A percentile compares a stretch with the other conserved stretches of the same genome.
Conservation (phyloP, 1,139 yeast genomes). For the Arxiozyma slooffiae region DNA sequence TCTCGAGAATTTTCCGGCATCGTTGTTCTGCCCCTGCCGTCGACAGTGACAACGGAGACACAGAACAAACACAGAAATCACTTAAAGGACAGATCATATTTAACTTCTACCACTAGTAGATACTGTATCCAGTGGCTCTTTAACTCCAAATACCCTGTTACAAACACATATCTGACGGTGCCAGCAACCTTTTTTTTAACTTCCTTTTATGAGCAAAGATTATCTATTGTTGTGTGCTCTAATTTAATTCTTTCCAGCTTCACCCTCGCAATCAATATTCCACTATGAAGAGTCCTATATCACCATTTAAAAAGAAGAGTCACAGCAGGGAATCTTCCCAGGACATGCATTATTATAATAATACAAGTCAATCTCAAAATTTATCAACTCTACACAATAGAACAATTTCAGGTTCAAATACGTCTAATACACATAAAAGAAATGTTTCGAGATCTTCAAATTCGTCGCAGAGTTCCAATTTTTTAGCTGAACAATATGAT, state of each 20-base stretch:
- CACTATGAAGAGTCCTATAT: conserved; percentile 14
- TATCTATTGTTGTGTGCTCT: not conserved
- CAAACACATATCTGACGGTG: too few species aligned
- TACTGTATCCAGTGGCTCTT: too few species aligned
- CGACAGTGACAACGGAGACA: not conserved
- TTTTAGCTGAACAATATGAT: conserved; percentile 45
- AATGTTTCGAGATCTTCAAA: conserved; percentile 25
- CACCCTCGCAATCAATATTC: not conserved
- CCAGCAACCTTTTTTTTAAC: too few species aligned
- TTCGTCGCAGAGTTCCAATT: conserved; percentile 28
- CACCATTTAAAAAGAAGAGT: conserved; percentile 29
- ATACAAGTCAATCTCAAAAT: conserved; percentile 13
- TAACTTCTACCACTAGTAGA: too few species aligned
- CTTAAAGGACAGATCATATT: too few species aligned
- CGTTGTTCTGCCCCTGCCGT: not conserved
- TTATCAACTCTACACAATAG: conserved; percentile 9
- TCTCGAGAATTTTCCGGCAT: not conserved
- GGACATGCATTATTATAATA: conserved; percentile 15
- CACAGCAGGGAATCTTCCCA: conserved; percentile 30
- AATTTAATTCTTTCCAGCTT: not conserved
- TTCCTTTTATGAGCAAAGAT: not conserved
- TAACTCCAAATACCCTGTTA: too few species aligned
- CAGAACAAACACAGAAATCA: not conserved
- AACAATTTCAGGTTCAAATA: conserved; percentile 8
- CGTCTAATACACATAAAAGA: conserved; percentile 16